These are phyloP conservation scores for Golubevia pallescens DNA, from an alignment of 1,284 basidiomycete genomes.

Conservation along the genomic window DNA sequence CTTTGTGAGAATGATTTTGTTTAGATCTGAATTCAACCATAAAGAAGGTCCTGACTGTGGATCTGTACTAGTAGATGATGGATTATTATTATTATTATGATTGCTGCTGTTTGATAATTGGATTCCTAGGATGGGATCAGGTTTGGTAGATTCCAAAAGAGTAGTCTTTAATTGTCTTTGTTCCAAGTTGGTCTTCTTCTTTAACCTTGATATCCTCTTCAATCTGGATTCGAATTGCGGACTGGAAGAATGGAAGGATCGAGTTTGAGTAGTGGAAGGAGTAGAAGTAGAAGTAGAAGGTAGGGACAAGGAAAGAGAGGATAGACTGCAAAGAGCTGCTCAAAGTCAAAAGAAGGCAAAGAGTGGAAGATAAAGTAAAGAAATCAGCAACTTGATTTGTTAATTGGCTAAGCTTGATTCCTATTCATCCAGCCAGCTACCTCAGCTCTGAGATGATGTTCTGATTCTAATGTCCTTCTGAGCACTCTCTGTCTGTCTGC, in stretches of 20 bases:
- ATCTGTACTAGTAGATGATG: too few relatives aligned
- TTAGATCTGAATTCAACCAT: conserved; percentile 47
- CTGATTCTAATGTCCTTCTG: too few relatives aligned
- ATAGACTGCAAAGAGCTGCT: conserved; percentile 4
- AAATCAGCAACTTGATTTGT: too few relatives aligned
- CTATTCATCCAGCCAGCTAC: too few relatives aligned
- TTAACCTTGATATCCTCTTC: conserved; percentile 34
- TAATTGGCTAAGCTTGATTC: too few relatives aligned
- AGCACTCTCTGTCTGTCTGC: too few relatives aligned
- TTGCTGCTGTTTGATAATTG: conserved; percentile 1
- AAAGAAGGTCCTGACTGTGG: conserved; percentile 67
- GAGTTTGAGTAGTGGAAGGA: conserved; percentile 6
- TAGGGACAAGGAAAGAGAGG: conserved; percentile 17
- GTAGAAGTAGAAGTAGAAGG: conserved; percentile 22
- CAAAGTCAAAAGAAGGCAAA: too few relatives aligned
- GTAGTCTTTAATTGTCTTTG: conserved; percentile 49
- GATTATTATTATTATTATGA: too few relatives aligned
- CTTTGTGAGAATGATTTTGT: conserved; percentile 41
- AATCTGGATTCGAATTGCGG: conserved; percentile 32
- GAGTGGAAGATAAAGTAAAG: too few relatives aligned
- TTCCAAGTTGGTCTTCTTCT: conserved; percentile 60
- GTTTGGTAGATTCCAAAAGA: conserved; percentile 65
- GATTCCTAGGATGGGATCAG: conserved; percentile 76
- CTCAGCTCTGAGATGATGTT: too few relatives aligned
- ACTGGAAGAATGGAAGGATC: conserved; percentile 26